Base-by-base conservation (phyloP, 2,329 filamentous ascomycete species). In the Emydomyces testavorans region DNA sequence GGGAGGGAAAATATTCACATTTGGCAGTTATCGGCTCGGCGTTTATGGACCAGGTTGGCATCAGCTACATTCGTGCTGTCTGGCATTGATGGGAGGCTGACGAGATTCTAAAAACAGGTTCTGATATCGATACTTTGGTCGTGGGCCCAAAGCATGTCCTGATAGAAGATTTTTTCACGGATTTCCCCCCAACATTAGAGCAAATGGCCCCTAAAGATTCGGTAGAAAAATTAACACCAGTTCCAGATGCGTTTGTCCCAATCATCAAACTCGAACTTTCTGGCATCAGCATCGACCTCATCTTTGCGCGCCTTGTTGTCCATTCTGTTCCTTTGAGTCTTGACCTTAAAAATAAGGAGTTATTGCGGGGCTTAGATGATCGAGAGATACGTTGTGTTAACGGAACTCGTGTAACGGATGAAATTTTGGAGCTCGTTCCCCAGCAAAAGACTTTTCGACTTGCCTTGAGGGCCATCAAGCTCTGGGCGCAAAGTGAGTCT, bases 201-300 rank as follows among this genome's bases (percentile, higher is more conserved):
- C 75, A 82, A 55, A 82, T 92, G 77, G 80, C 85, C 1, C 79
- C 83, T 6, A 71, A 79, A 31, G 84, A 81, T n/a, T 76, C 88
- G 50, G 86, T 96, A 57, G 83, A 84, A 51, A 86, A 93, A 62
- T 74, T 95, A 58, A 82, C 85, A 1, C 79, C 83, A 0, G 92
- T 98, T 31, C 82, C 82, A 40, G 90, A 94, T 60, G 87, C 90
- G 3, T 94, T 86, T 60, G 90, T 96, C 6, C 92, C 92, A 40
- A 94, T 98, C 63, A 96, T 98, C 71, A 96, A 95, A 64, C 85
- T 96, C 60, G 86, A 94, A 63, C 86, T 93, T 56, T 80, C 77
- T 44, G 85, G 82, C 42, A 93, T 98, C 62, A 92, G 86, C 64
- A 93, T 98, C 62, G 92, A 98, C 74, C 70, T 98, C 56, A 93